phyloP scores from a whole-genome alignment of 1,139 yeast species.

The Yamadazyma dendronema region DNA sequence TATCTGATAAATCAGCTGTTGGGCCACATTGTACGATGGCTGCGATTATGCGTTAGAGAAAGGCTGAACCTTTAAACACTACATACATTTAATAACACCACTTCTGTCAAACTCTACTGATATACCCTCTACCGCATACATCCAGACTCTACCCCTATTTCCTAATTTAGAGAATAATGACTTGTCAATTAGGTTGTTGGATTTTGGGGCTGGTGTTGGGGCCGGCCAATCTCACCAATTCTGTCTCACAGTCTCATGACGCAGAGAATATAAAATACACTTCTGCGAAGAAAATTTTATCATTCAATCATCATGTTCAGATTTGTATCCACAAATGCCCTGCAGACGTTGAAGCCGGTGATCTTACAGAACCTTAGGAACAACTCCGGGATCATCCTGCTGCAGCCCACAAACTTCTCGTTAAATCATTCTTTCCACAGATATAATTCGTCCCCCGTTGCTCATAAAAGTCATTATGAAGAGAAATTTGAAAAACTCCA shows the following conservation, averaged over 20 bases:
- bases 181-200: no score
- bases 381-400: constrained; percentile 24
- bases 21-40: no score
- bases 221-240: no score
- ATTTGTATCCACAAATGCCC: constrained; percentile 37
- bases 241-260: no score
- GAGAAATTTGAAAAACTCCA: constrained; percentile 16
- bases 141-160: no score
- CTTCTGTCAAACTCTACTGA: no score
- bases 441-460: constrained; percentile 16
- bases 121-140: no score
- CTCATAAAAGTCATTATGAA: constrained; percentile 18
- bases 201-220: no score
- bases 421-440: constrained; percentile 12
- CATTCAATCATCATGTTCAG: constrained; percentile 36
- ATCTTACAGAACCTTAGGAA: constrained; percentile 40
- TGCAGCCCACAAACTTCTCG: constrained; percentile 8
- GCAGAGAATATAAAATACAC: no score
- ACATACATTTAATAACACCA: no score
- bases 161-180: no score
- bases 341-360: constrained; percentile 38
- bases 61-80: not conserved
- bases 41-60: not conserved
- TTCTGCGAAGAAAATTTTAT: not conserved
- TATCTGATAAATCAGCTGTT: not conserved